Percentiles rank a stretch among this genome's conserved stretches.
Evolutionary conservation across 2,329 filamentous ascomycete genomes (phyloP).

Genomic region (Epichloe brachyelytri): DNA sequence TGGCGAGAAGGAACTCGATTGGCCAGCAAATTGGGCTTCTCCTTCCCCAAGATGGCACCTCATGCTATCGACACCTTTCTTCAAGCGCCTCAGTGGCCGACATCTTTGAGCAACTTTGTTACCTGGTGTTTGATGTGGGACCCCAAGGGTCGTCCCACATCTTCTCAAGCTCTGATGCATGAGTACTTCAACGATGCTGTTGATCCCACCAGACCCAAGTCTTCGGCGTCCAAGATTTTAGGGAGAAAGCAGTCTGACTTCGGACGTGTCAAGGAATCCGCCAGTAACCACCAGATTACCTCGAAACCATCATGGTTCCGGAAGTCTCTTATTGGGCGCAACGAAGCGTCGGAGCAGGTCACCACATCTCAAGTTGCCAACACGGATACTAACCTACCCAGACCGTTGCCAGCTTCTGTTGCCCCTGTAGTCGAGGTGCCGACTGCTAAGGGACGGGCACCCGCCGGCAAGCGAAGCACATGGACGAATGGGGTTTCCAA

Average conservation of each 20-base stretch:
- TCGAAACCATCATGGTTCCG: slow-evolving; percentile 95
- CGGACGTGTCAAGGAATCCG: slow-evolving; percentile 51
- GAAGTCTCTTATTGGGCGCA: slow-evolving; percentile 77
- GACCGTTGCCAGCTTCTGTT: slow-evolving; percentile 31
- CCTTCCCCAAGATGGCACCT: slow-evolving; percentile 98
- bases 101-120: slow-evolving; percentile 79
- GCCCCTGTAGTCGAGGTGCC: slow-evolving; percentile 28
- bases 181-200: slow-evolving; percentile 90
- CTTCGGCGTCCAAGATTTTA: slow-evolving; percentile 69
- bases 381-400: slow-evolving; percentile 33
- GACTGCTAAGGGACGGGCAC: slow-evolving; percentile 24
- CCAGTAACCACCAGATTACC: slow-evolving; percentile 44
- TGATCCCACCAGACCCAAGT: slow-evolving; percentile 86
- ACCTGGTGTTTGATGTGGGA: slow-evolving; percentile 99
- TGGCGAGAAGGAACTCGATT: slow-evolving; percentile 92
- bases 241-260: slow-evolving; percentile 85
- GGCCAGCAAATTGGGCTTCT: slow-evolving; percentile 93
- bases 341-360: slow-evolving; percentile 50
- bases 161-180: slow-evolving; percentile 83
- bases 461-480: slow-evolving; percentile 69
- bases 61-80: slow-evolving; percentile 93
- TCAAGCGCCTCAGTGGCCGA: slow-evolving; percentile 80
- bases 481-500: slow-evolving; percentile 79
- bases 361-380: slow-evolving; percentile 31
- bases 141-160: slow-evolving; percentile 81